Evolutionary conservation across 2,329 filamentous ascomycete species (phyloP), one percentile per base, ranked within the genome.

Genomic region (Fusarium pseudoanthophilum): DNA sequence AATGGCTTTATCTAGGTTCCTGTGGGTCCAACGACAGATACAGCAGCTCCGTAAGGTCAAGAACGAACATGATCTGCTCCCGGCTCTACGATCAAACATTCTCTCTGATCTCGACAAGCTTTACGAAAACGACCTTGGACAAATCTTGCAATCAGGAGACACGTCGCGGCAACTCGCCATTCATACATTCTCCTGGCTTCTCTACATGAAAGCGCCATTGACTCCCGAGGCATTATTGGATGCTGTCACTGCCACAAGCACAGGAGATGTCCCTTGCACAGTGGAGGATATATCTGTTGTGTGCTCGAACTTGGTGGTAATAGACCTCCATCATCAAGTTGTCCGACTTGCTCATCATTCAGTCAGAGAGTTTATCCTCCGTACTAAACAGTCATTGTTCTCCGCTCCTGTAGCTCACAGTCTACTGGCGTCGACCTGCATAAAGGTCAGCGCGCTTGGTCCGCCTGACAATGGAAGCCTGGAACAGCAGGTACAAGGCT

Each of bases 41-140:
- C 58, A 60, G 16, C 58, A 60, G 37, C 58, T 60, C 11, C 58
- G 58, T 11, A 56, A 60, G 30, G 30, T 60, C 6, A 60, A 56
- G 18, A 55, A n/a, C 24, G 58, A 60, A n/a, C 28, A 56, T 7
- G 58, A 60, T 42, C 7, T 60, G 7, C n/a, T 60, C 10, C 58
- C 48, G 1, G 37, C 48, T 7, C 18, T 60, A 1, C 15, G 32
- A 3, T 36, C 58, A n/a, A 60, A 36, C 10, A 60, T 43, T 14
- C 30, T 60, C 1, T 55, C 58, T 28, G 58, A 60, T 21, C 58
- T 60, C 9, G 58, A 60, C 20, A 42, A 13, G 16, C 48, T 60
- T 18, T 60, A 60, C 30, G 58, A 60, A 28, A 40, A 42, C 10
- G 37, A 60, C 37, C 36, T 60, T 0, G 26, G 0, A 2, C 48